Evolutionary conservation across 768 basidiomycete species (phyloP), one percentile per base, ranked within the genome.

Genomic region (Lactifluus piperatus): DNA sequence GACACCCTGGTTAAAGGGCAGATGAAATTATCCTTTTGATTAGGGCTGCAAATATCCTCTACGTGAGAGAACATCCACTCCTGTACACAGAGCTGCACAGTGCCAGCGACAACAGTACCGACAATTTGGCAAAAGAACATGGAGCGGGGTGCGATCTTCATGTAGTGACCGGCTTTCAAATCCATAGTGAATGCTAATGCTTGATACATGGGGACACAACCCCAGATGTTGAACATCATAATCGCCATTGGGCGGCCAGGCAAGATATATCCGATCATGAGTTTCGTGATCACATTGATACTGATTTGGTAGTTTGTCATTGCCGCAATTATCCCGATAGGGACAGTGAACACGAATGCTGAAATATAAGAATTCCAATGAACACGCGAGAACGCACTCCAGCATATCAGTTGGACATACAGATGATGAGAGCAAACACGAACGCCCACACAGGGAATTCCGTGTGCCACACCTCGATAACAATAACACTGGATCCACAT

Each of bases 151-250:
- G 86, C 84, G 51, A 91, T 78, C 72, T 87, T 87, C 82, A 83
- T 85, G 64, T 75, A 75, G 53, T 71, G 87, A 10, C 84, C 87
- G 49, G 88, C 83, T 71, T 92, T 91, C 69, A 91, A 83, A 72
- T 91, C 86, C 9, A 80, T 75, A 1, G 84, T 79, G 73, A 91
- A 91, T 44, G 73, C 73, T 43, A 90, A 68, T 1, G 88, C 86
- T 71, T 85, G 83, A 2, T 76, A 75, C 78, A 83, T 81, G 51
- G 81, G 83, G 57, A 85, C 83, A 65, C 87, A 88, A 32, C 88
- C 87, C 77, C 78, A 88, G 0, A 85, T 86, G 79, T 88, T 91
- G 79, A 90, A 90, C 75, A 91, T 74, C 88, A 91, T 89, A 78
- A 83, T 88, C 0, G 90, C 88, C 56, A 91, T 69, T 5, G 89